Conservation (phyloP, 2,329 filamentous ascomycete species). For the Fusarium robinianum region DNA sequence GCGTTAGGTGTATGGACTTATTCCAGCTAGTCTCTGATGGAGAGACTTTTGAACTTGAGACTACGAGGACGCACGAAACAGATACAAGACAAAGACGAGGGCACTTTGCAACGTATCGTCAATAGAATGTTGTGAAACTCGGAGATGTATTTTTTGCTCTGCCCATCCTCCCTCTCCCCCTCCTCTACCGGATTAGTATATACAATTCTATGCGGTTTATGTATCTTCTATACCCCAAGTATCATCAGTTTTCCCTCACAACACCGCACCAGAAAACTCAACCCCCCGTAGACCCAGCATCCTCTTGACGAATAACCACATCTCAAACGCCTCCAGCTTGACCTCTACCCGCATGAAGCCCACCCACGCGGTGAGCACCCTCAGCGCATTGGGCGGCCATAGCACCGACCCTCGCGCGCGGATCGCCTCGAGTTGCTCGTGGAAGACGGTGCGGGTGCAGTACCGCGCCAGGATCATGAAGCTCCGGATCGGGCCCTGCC, state of each 20-base stretch:
- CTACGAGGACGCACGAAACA: no score
- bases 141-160: no score
- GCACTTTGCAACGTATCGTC: no score
- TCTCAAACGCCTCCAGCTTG: constrained; percentile 67
- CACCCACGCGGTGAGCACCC: constrained; percentile 60
- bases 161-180: no score
- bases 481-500: constrained; percentile 65
- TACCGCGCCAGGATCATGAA: constrained; percentile 73
- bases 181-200: no score
- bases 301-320: constrained; percentile 62
- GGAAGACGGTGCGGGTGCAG: constrained; percentile 67
- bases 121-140: no score
- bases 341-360: constrained; percentile 63
- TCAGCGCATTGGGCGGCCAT: constrained; percentile 60
- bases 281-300: constrained; percentile 43
- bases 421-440: constrained; percentile 66
- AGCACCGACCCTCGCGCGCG: constrained; percentile 58
- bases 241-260: constrained; percentile 30
- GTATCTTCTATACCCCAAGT: constrained; percentile 21
- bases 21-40: no score
- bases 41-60: no score
- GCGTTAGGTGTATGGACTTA: no score
- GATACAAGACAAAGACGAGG: no score
- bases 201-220: constrained; percentile 32
- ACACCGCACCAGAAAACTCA: constrained; percentile 34